These are phyloP conservation scores for Trichoderma oligosporum DNA, from an alignment of 2,329 filamentous ascomycete species.

Conservation along the genomic window DNA sequence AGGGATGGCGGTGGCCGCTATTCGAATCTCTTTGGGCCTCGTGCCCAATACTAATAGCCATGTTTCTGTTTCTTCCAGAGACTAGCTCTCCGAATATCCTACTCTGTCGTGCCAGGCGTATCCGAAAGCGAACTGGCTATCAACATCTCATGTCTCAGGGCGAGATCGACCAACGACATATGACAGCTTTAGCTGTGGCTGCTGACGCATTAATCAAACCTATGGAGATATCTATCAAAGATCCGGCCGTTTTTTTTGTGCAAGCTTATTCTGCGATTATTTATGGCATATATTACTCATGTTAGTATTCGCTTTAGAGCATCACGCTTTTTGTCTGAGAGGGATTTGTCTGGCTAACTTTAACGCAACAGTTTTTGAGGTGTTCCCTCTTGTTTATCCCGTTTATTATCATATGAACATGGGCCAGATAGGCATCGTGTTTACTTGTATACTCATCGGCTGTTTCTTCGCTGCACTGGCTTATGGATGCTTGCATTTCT, in stretches of 20 bases:
- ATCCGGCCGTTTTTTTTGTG: constrained; percentile 33
- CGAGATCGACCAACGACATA: constrained; percentile 25
- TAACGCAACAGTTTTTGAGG: no score
- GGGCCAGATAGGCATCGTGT: constrained; percentile 2
- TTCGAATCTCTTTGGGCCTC: constrained; percentile 56
- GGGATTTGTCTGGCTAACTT: no score
- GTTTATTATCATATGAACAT: neutral
- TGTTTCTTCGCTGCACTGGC: no score
- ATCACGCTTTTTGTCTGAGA: neutral
- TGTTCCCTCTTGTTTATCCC: neutral
- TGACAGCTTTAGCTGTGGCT: constrained; percentile 22
- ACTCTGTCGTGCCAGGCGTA: constrained; percentile 50
- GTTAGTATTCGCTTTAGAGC: no score
- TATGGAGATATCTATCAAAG: constrained; percentile 33
- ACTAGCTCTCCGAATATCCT: constrained; percentile 54
- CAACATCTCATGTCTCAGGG: constrained; percentile 21
- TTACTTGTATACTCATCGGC: no score
- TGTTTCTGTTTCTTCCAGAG: constrained; percentile 57
- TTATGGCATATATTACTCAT: constrained; percentile 33
- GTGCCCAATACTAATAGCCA: constrained; percentile 47
- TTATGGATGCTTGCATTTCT: constrained; percentile 14
- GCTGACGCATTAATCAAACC: constrained; percentile 27
- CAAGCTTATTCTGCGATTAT: constrained; percentile 42
- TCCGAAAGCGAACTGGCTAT: constrained; percentile 36
- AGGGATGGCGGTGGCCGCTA: constrained; percentile 54